These are phyloP conservation scores for Rhizoctonia solani DNA, from an alignment of 1,284 basidiomycete genomes.

Conservation along the genomic window DNA sequence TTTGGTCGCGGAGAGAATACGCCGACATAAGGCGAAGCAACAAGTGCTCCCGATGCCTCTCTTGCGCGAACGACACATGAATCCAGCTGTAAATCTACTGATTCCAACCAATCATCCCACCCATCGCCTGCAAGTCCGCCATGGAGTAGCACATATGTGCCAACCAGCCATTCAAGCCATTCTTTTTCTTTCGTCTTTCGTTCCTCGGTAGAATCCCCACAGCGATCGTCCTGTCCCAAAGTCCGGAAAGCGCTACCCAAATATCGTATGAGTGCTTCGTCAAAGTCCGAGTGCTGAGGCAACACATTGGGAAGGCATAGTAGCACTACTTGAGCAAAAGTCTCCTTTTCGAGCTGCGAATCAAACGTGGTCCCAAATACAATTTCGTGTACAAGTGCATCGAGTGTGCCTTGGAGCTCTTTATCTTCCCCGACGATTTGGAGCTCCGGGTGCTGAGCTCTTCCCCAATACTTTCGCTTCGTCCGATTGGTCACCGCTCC, in stretches of 20 bases:
- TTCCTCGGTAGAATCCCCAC: conserved; percentile 55
- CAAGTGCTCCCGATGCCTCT: neutral
- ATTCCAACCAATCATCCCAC: conserved; percentile 61
- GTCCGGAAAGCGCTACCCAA: conserved; percentile 8
- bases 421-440: conserved; percentile 49
- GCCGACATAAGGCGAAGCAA: conserved; percentile 12
- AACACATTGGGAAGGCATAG: conserved; percentile 4
- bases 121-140: conserved; percentile 56
- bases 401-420: conserved; percentile 67
- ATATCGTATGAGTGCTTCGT: conserved; percentile 32
- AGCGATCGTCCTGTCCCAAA: conserved; percentile 48
- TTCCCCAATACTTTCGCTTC: conserved; percentile 64
- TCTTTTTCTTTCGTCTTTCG: conserved; percentile 49
- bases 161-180: conserved; percentile 64
- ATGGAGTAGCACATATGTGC: conserved; percentile 65
- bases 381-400: conserved; percentile 76
- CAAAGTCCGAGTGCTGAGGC: neutral
- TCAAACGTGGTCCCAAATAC: conserved; percentile 73
- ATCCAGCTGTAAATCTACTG: neutral
- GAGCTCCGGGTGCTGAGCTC: conserved; percentile 72
- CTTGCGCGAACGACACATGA: neutral
- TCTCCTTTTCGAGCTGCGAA: neutral
- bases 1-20: conserved; percentile 28
- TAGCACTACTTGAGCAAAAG: conserved; percentile 6
- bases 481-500: neutral